Evolutionary conservation across 176 grass and related monocot species (phyloP).

Genomic region (Rhynchospora breviuscula): DNA sequence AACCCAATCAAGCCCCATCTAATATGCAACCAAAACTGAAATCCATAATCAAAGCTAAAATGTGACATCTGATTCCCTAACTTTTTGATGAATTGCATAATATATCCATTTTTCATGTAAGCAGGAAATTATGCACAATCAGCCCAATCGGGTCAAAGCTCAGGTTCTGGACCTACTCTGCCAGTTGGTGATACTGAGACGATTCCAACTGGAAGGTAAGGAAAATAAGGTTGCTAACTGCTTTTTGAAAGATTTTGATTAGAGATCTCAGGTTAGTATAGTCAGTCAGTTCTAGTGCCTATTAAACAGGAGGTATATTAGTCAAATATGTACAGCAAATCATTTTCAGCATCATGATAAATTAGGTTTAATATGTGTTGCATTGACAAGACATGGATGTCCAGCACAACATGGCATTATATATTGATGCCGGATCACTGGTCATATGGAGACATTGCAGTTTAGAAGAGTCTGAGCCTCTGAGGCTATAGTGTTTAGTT

Average conservation of each 20-base stretch:
- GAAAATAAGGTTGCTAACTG: neutral
- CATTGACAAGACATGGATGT: neutral
- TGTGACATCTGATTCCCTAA: neutral
- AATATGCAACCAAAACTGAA: neutral
- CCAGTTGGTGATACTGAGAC: slow-evolving; percentile 48
- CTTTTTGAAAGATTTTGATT: neutral
- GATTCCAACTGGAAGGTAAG: slow-evolving; percentile 45
- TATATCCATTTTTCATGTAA: slow-evolving; percentile 9
- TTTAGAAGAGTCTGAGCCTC: neutral
- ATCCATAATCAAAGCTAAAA: neutral
- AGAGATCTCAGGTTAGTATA: neutral
- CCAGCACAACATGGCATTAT: neutral
- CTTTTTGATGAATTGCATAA: neutral
- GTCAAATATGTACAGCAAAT: neutral
- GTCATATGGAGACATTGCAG: neutral
- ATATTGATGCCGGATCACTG: neutral
- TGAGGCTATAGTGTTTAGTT: neutral
- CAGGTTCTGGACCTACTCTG: slow-evolving; percentile 45
- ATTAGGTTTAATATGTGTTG: neutral
- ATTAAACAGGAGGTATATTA: neutral
- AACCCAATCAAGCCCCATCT: neutral
- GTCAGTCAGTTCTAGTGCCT: neutral
- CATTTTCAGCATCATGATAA: neutral
- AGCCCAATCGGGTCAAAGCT: slow-evolving; percentile 58
- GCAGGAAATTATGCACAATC: slow-evolving; percentile 53